Evolutionary conservation across 2,329 filamentous ascomycete genomes (phyloP), one percentile per base, ranked within the genome.

Genomic region (Cladosporium sp.): DNA sequence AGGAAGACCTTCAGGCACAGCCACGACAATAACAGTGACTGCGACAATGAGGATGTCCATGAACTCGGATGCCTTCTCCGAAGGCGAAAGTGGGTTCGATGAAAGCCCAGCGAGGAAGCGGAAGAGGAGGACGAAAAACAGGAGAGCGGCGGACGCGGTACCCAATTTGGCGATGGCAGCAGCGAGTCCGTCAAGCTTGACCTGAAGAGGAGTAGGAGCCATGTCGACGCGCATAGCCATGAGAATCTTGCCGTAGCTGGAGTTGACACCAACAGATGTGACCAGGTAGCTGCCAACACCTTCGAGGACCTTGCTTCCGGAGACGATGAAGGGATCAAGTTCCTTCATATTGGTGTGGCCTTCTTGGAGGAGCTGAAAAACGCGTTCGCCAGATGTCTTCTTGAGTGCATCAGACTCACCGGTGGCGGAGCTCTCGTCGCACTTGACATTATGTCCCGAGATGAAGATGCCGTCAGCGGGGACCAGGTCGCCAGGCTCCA

Each of bases 121-220:
- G 80, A 97, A 93, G 74, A 97, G 87, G 16, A 97, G 84, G 55
- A 96, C 90, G 58, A 94, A 84, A 79, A 97, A 97, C 56, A 97
- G 83, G 14, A 93, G 78, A 14, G 95, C 81, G 70, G 90, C 92
- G 55, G 92, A 91, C 66, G 86, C 88, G 75, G 91, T 91, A 78
- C 89, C 89, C 52, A 91, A 82, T 73, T 91, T 91, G 18, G 89
- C 89, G 71, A 94, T 92, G 72, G 92, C 90, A 72, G 91, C 91
- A 8, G 91, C 91, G n/a, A 94, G 82, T 3, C 88, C 83, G 69
- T 93, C 92, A 66, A 94, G 81, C 77, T 93, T 93, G 2, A 85
- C 88, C 76, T 94, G 91, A 5, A 94, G 78, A 4, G 91, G 91
- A 1, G 91, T 94, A 23, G 91, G 89, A 73, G 93, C 88, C 65